Conservation (phyloP, 352 stramenopile genomes). For the Hyaloperonospora brassicae region DNA sequence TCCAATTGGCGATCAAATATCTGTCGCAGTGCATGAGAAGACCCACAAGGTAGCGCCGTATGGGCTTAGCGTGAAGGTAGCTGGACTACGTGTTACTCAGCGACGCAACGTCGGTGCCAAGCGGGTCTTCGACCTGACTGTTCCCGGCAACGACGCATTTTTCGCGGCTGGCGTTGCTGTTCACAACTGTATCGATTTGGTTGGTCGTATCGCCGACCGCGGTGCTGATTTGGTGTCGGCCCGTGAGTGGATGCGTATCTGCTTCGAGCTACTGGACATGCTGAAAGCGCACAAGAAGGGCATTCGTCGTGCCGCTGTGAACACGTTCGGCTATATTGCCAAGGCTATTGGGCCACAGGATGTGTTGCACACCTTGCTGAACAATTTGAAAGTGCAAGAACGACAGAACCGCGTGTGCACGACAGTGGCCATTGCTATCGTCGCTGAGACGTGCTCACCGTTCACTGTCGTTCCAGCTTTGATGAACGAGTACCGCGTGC, state of each 20-base stretch:
- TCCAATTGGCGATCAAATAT: neutral
- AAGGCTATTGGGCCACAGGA: slow-evolving; percentile 98
- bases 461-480: slow-evolving; percentile 98
- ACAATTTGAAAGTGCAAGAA: slow-evolving; percentile 99
- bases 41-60: neutral
- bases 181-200: slow-evolving; percentile 69
- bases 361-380: slow-evolving; percentile 97
- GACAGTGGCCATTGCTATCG: slow-evolving; percentile 99
- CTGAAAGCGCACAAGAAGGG: slow-evolving; percentile 99
- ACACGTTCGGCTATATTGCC: slow-evolving; percentile 99
- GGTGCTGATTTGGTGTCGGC: slow-evolving; percentile 96
- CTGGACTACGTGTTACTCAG: slow-evolving; percentile 2
- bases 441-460: slow-evolving; percentile 97
- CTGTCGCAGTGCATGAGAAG: neutral
- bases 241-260: slow-evolving; percentile 99
- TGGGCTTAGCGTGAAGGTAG: neutral
- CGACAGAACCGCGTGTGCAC: slow-evolving; percentile 99
- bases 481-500: slow-evolving; percentile 99
- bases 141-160: slow-evolving; percentile 4
- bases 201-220: slow-evolving; percentile 97
- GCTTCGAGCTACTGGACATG: slow-evolving; percentile 99
- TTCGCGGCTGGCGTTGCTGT: slow-evolving; percentile 4
- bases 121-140: slow-evolving; percentile 4
- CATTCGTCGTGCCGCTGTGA: slow-evolving; percentile 96
- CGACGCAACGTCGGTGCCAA: slow-evolving; percentile 4